Evolutionary conservation across 352 stramenopile species (phyloP).

Genomic region (Phytophthora pisi): DNA sequence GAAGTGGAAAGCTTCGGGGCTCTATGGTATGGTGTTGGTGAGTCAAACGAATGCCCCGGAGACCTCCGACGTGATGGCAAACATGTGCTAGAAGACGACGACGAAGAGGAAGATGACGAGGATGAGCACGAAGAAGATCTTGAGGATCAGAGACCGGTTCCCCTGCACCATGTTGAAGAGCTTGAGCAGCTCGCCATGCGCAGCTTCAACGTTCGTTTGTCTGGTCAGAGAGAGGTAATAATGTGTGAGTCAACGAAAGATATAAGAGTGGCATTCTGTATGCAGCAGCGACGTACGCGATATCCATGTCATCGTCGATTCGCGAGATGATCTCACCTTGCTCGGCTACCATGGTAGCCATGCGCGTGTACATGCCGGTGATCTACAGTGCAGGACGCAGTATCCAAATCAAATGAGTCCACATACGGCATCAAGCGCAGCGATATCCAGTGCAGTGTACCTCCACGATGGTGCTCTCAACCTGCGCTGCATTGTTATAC

Average conservation of each 20-base stretch:
- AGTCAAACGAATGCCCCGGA: background rate
- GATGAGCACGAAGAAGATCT: conserved; percentile 85
- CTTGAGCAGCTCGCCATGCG: conserved; percentile 80
- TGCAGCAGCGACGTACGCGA: conserved; percentile 63
- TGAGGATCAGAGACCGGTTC: conserved; percentile 85
- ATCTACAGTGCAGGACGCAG: conserved; percentile 48
- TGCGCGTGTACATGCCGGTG: conserved; percentile 86
- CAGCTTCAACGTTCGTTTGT: conserved; percentile 76
- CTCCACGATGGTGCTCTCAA: conserved; percentile 88
- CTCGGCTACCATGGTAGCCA: conserved; percentile 83
- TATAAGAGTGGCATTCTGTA: background rate
- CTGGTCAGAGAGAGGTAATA: conserved; percentile 26
- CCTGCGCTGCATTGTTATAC: conserved; percentile 76
- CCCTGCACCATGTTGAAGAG: conserved; percentile 84
- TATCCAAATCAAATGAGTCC: background rate
- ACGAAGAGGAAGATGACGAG: conserved; percentile 88
- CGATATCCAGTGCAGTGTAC: conserved; percentile 29
- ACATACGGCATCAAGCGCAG: background rate
- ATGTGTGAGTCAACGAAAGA: conserved; percentile 11
- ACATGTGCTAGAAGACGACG: conserved; percentile 63
- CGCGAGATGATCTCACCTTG: conserved; percentile 82
- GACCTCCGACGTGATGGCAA: background rate
- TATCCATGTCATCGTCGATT: conserved; percentile 88
- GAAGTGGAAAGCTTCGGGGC: too few relatives aligned
- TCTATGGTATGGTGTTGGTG: conserved; percentile 28